A percentile compares a stretch with the other conserved stretches of the same genome.
Conservation (phyloP, 441 rosid genomes). For the Bruguiera hainesii region DNA sequence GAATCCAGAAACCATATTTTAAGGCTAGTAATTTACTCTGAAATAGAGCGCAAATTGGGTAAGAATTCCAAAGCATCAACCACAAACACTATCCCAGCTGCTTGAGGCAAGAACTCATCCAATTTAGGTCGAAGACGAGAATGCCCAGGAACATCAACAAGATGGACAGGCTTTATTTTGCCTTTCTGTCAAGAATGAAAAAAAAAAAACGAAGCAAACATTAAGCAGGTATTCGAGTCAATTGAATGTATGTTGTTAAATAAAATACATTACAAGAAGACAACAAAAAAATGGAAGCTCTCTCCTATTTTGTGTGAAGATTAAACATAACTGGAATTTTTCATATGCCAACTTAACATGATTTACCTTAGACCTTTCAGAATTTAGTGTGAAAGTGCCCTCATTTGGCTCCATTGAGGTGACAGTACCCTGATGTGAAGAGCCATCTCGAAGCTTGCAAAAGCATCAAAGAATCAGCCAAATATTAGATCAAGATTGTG, state of each 20-base stretch:
- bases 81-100: conserved; percentile 79
- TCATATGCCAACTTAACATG: conserved; percentile 17
- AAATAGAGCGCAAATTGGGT: conserved; percentile 58
- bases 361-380: conserved; percentile 59
- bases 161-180: conserved; percentile 67
- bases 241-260: too few species aligned
- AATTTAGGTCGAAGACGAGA: conserved; percentile 75
- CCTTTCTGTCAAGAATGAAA: conserved; percentile 44
- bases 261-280: too few species aligned
- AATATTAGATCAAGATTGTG: conserved; percentile 13
- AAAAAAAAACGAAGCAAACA: background rate
- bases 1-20: conserved; percentile 2
- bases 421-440: conserved; percentile 72
- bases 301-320: background rate
- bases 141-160: conserved; percentile 94
- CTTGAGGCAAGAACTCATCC: conserved; percentile 75
- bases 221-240: too few species aligned
- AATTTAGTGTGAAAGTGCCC: conserved; percentile 64
- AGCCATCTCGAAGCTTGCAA: conserved; percentile 84
- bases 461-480: conserved; percentile 18
- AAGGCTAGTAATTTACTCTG: conserved; percentile 51
- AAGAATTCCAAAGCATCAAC: conserved; percentile 89
- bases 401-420: conserved; percentile 93
- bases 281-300: background rate
- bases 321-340: conserved; percentile 8